Base-by-base conservation (phyloP, 495 filamentous ascomycete genomes). In the Daldinia loculata region DNA sequence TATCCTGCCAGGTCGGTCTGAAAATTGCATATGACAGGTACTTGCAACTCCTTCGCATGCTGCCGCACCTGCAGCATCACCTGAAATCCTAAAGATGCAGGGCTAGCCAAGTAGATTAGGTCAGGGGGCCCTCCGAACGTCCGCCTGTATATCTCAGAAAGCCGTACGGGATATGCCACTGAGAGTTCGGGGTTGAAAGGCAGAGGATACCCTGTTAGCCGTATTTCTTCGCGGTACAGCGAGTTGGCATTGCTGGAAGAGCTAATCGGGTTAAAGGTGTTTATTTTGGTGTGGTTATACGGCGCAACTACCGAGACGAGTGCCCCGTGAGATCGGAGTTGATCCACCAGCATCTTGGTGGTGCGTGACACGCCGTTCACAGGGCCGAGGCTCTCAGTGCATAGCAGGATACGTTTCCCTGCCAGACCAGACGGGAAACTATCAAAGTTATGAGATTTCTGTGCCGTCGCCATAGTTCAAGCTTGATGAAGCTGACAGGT, bases 281-380 rank as follows among this genome's bases (percentile, higher is more conserved):
- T 77, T 29, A 77, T 62, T 51, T 77, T 68, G n/a, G 78, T 80
- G 59, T 80, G 76, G 53, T 80, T 78, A 41, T 81, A 76, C 9
- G 88, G 89, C 32, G 89, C 87, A 45, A 89, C 86, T 3, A 89
- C 84, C 5, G 85, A 84, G 24, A 89, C 82, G 3, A 86, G 77
- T 12, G 82, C 87, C 0, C 85, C 88, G 63, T 90, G 78, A 22
- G 75, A 76, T 51, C 85, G 82, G 19, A 91, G 79, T 63, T 91
- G 89, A 69, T 88, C 83, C 24, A 90, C 83, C 24, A 91, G 79
- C 79, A 85, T 87, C 71, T 84, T 78, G 2, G 89, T 90, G 0
- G 87, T 91, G 48, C 86, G 80, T 72, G 85, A 88, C 48, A 91
- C 89, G 17, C 89, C 88, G 71, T 91, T 91, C 65, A 90, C 86